Percentiles rank a stretch among this genome's conserved stretches.
These are phyloP conservation scores for Lepiota brunneoincarnata DNA, from an alignment of 768 basidiomycete genomes.

Conservation along the genomic window DNA sequence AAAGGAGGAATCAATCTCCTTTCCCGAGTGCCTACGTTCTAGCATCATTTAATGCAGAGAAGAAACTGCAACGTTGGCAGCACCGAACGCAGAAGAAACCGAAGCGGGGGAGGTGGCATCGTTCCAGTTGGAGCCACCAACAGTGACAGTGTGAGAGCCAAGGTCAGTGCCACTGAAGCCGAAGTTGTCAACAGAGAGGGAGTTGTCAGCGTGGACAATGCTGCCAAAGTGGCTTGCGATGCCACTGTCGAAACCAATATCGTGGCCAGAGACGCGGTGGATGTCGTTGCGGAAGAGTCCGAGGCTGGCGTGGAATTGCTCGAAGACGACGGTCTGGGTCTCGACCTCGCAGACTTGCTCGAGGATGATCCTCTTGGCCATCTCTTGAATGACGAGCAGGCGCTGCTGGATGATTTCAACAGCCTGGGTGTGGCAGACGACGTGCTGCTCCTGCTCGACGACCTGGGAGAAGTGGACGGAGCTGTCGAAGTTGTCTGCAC, in stretches of 20 bases:
- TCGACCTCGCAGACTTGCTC: constrained; percentile 34
- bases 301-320: constrained; percentile 30
- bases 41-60: background rate
- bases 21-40: too few species aligned
- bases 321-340: constrained; percentile 32
- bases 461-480: constrained; percentile 27
- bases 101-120: constrained; percentile 19
- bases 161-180: constrained; percentile 30
- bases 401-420: constrained; percentile 34
- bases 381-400: constrained; percentile 38
- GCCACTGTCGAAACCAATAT: constrained; percentile 29
- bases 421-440: constrained; percentile 30
- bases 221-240: constrained; percentile 26
- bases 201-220: constrained; percentile 26
- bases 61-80: constrained; percentile 6
- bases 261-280: constrained; percentile 23
- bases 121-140: constrained; percentile 41
- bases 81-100: constrained; percentile 4
- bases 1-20: too few species aligned
- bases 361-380: constrained; percentile 32
- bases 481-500: constrained; percentile 31
- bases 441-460: constrained; percentile 28
- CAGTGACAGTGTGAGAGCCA: constrained; percentile 32
- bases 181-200: constrained; percentile 26
- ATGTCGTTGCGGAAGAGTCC: constrained; percentile 29